Evolutionary conservation across 2,329 filamentous ascomycete genomes (phyloP), one percentile per base, ranked within the genome.

Genomic region (Colletotrichum tamarilloi): DNA sequence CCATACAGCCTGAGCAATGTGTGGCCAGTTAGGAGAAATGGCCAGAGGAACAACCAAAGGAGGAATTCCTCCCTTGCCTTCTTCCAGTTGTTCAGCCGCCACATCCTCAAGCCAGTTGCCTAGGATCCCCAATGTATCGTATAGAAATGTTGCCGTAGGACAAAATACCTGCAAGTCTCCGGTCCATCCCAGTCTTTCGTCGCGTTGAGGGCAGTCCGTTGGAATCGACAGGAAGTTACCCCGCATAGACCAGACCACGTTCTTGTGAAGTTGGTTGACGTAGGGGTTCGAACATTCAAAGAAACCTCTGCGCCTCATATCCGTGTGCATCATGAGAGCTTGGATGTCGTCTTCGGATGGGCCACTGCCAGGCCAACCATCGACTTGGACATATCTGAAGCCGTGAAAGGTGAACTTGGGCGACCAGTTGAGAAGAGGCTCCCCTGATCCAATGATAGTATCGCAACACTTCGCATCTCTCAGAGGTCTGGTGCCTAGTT

Each of bases 391-490:
- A 71, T 85, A 88, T 38, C 87, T 81, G 70, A 88, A 89, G 2
- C 87, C 87, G 75, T 88, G 87, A 70, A 86, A 88, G 3, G 86
- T 88, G 76, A 87, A 88, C 42, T 46, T 46, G 16, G 19, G 42
- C 7, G 42, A 46, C 42, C 42, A 46, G 19, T 46, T 19, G 19
- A n/a, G 16, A n/a, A 46, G 42, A 46, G 42, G 42, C 6, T 46
- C 16, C 14, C 42, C 19, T 3, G 42, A 46, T 46, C 42, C 42
- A 46, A 46, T 46, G 42, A 46, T 46, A 46, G 42, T 46, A 46
- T 46, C 42, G 6, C 14, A 46, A 7, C 42, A 1, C 78, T 80
- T 1, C 86, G 86, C 28, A 14, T 68, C 66, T 4, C 84, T 78
- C 1, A 86, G 77, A 0, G 85, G 85, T 6, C 78, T 77, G 8